phyloP scores from a whole-genome alignment of 768 basidiomycete genomes.

The Tylopilus cervinicoccineus region DNA sequence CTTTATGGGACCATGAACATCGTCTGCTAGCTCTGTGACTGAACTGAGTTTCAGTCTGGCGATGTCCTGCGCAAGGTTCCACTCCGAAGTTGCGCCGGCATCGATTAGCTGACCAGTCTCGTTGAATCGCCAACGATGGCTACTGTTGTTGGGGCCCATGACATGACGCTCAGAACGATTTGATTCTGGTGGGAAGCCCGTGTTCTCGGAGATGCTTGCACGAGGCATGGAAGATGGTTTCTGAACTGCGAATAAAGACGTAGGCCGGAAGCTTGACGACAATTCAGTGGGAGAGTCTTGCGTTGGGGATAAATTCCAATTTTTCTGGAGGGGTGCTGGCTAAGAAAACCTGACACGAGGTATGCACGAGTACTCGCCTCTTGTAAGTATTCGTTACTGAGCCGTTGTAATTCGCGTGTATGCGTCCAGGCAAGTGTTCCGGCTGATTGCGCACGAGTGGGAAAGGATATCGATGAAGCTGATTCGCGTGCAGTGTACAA shows the following conservation, averaged over 20 bases:
- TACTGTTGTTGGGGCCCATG: slow-evolving; percentile 33
- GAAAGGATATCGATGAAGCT: slow-evolving; percentile 28
- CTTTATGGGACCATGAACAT: slow-evolving; percentile 49
- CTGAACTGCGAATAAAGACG: slow-evolving; percentile 34
- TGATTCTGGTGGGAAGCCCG: slow-evolving; percentile 17
- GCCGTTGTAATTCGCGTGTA: slow-evolving; percentile 37
- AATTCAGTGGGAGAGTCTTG: slow-evolving; percentile 38
- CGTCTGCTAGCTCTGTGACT: slow-evolving; percentile 47
- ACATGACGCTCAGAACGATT: slow-evolving; percentile 39
- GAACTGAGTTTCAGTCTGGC: slow-evolving; percentile 67
- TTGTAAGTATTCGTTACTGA: slow-evolving; percentile 35
- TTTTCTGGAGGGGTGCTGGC: slow-evolving; percentile 30
- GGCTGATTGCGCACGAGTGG: slow-evolving; percentile 29
- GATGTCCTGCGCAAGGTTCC: slow-evolving; percentile 73
- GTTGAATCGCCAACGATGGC: slow-evolving; percentile 60
- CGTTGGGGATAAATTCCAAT: slow-evolving; percentile 43
- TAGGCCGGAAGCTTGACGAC: slow-evolving; percentile 28
- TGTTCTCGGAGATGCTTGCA: slow-evolving; percentile 29
- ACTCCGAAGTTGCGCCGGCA: slow-evolving; percentile 49
- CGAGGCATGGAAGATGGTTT: slow-evolving; percentile 48
- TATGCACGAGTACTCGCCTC: slow-evolving; percentile 39
- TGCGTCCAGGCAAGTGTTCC: slow-evolving; percentile 47
- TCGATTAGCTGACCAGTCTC: slow-evolving; percentile 60
- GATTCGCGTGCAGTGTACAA: slow-evolving; percentile 36
- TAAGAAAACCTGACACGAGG: slow-evolving; percentile 24